A percentile compares a stretch with the other conserved stretches of the same genome.
phyloP scores from a whole-genome alignment of 2,329 filamentous ascomycete genomes.

The Phialophora verrucosa region DNA sequence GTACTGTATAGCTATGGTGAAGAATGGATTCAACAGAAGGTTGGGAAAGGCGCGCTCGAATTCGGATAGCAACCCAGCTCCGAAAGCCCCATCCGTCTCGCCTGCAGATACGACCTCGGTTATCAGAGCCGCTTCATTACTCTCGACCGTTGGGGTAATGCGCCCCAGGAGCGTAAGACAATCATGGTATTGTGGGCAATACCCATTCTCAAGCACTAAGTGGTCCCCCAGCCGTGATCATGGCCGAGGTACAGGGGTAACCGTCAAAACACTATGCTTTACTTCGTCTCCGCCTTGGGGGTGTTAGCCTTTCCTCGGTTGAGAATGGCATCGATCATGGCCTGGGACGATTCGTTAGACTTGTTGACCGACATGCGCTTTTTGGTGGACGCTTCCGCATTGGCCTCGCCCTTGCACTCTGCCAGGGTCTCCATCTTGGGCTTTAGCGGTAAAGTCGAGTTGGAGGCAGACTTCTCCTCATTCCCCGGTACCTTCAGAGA shows the following conservation, averaged over 20 bases:
- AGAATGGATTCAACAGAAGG: background rate
- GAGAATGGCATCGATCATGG: constrained; percentile 32
- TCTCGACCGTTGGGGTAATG: background rate
- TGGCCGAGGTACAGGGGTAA: background rate
- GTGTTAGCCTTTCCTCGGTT: constrained; percentile 22
- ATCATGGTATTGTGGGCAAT: background rate
- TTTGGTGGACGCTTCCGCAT: background rate
- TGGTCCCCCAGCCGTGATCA: background rate
- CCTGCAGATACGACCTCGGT: background rate
- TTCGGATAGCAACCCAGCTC: background rate
- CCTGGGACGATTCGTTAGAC: constrained; percentile 28
- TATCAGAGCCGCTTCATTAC: background rate
- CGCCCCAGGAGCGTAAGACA: background rate
- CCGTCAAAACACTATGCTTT: background rate
- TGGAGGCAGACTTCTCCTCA: constrained; percentile 10
- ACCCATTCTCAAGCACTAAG: background rate
- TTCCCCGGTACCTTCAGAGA: background rate
- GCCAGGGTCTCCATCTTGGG: constrained; percentile 15
- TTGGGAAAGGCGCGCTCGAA: background rate
- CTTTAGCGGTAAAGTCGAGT: constrained; percentile 1
- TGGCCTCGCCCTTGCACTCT: constrained; percentile 9
- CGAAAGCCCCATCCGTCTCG: background rate
- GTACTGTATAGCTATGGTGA: background rate
- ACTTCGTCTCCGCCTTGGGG: constrained; percentile 7
- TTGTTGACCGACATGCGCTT: constrained; percentile 11